Base-by-base conservation (phyloP, 495 filamentous ascomycete genomes). In the Symbiotaphrina buchneri region DNA sequence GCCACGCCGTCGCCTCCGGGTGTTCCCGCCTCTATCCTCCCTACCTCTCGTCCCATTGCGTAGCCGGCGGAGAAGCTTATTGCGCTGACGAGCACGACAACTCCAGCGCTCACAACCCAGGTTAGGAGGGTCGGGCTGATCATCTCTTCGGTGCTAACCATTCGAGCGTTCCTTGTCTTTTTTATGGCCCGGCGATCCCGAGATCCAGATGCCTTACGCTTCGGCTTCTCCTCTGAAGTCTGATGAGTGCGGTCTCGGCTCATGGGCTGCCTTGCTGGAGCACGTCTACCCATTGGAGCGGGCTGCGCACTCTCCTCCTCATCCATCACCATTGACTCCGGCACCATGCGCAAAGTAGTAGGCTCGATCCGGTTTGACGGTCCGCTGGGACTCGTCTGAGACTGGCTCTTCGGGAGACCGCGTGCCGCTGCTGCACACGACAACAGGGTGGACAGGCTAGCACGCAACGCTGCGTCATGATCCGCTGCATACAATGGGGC, bases 61-160 rank as follows among this genome's bases (percentile, higher is more conserved):
- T 91, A 95, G 0, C 87, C 87, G 0, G 87, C 87, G 0, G 81
- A 77, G 43, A 95, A 97, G 35, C 82, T 84, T 30, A 94, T 71
- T 1, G 85, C 87, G 2, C 74, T 79, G 24, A 95, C 72, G 2
- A 95, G 55, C 6, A 97, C 77, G 5, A 97, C 78, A 3, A 93
- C 84, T 0, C 87, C 85, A 0, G 87, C 87, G 24, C 72, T 78
- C 22, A 94, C 65, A 2, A 90, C 75, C 78, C 90, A 91, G 0
- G 84, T 91, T 47, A 94, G 59, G 5, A 92, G 50, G 0, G 81
- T 84, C 0, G 82, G 82, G 33, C 58, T 61, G 35, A 76, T 54
- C 17, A 60, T 26, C 7, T 46, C 29, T 10, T 55, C 48, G 5
- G 18, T 4, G 17, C 30, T 4, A 23, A 6, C 28, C 7, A 19